Base-by-base conservation (phyloP, 257 asterid species). In the Misopates orontium region DNA sequence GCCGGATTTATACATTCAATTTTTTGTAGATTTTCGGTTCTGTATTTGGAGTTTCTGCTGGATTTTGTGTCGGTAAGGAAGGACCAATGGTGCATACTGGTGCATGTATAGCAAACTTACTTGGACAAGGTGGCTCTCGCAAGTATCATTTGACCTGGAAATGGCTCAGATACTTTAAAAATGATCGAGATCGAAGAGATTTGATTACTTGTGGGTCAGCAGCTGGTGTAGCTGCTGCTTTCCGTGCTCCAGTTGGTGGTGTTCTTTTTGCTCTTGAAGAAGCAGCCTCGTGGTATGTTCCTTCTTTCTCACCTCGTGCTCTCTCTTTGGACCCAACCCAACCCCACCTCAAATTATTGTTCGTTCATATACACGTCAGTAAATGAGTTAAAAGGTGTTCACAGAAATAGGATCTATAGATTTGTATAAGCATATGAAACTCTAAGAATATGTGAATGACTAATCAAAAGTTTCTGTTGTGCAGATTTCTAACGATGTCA, bases 41-140 rank as follows among this genome's bases (percentile, higher is more conserved):
- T 70, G 71, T 83, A 54, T 84, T 90, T 62, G 99, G 97, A 64
- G 99, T 93, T 80, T 73, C 99, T 64, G 99, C 99, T 78, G 99
- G 99, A 78, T 87, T 93, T 76, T 90, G 87, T 67, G 96, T 93
- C 66, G 99, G 99, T 50, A 93, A 93, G 82, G 99, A 93, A 79
- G 99, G 99, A 62, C 99, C 99, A 18, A 93, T 93, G 99, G 99
- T 93, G 42, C 99, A 93, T 60, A 93, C 99, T 20, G 99, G 99
- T 58, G 96, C 99, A 18, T 93, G 99, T 77, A 84, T 93, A 77
- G 99, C 99, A 51, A 84, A 86, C 77, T 83, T 93, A 71, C 96
- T 93, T 48, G 99, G 99, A 19, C 99, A 93, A 71, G 99, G 99
- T 32, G 99, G 99, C 64, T 93, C 99, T 21, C 90, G 95, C 69